phyloP scores from a whole-genome alignment of 75 land plant species.

The Isoetes taiwanensis region DNA sequence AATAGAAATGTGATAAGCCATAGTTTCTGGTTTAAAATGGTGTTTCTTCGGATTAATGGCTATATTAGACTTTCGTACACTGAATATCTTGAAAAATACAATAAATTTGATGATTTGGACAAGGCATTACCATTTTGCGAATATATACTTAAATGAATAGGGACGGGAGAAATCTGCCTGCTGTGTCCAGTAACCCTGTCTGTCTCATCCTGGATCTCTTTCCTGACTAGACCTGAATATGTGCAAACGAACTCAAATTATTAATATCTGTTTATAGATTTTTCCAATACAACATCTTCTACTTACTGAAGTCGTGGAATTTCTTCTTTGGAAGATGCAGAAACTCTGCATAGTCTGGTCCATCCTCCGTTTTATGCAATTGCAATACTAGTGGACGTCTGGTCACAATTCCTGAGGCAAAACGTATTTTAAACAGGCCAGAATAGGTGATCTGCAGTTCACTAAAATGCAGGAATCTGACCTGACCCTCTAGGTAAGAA shows the following conservation, averaged over 20 bases:
- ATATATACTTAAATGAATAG: conserved; percentile 82
- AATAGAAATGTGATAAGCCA: no score
- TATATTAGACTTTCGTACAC: no score
- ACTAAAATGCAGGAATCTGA: no score
- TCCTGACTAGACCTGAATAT: conserved; percentile 64
- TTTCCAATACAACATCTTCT: no score
- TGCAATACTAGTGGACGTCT: conserved; percentile 78
- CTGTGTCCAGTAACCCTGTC: conserved; percentile 67
- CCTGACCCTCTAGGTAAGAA: conserved; percentile 91
- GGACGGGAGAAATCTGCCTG: conserved; percentile 70
- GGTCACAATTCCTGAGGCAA: conserved; percentile 59
- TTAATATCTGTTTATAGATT: no score
- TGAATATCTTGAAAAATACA: no score
- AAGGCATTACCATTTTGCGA: conserved; percentile 79
- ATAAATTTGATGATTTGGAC: no score
- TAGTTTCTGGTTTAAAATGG: no score
- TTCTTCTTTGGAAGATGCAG: conserved; percentile 50
- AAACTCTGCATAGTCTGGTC: conserved; percentile 72
- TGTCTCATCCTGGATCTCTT: conserved; percentile 76
- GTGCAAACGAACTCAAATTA: no score
- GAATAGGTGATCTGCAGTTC: no score
- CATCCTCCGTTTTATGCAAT: conserved; percentile 58
- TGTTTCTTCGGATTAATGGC: no score
- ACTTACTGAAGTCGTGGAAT: conserved; percentile 57
- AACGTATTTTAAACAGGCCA: no score